Evolutionary conservation across 129 eudicot species (phyloP).

Genomic region (Apium graveolens): DNA sequence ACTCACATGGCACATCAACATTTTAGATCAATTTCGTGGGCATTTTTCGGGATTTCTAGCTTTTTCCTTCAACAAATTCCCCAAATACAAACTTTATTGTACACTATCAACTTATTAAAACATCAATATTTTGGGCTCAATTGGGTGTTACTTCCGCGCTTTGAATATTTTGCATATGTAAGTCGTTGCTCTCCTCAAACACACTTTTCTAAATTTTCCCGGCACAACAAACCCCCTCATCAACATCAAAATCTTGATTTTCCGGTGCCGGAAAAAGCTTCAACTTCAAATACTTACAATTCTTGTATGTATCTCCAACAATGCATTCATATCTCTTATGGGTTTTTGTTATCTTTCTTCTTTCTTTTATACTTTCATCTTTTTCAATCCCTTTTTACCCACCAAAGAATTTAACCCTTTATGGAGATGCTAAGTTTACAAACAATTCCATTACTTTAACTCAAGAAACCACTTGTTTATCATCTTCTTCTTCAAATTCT

Average conservation of each 20-base stretch:
- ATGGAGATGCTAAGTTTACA: slow-evolving; percentile 35
- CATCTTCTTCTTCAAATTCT: slow-evolving; percentile 17
- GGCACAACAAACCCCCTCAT: background rate
- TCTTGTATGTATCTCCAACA: background rate
- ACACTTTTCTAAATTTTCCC: background rate
- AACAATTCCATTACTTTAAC: slow-evolving; percentile 46
- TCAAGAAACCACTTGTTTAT: slow-evolving; percentile 20
- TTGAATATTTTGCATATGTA: background rate
- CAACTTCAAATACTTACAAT: background rate
- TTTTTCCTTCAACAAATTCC: too few relatives aligned
- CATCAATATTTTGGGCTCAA: background rate
- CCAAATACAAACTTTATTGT: too few relatives aligned
- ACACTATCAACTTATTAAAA: too few relatives aligned
- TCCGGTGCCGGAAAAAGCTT: background rate
- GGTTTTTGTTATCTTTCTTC: slow-evolving; percentile 10
- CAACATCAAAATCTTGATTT: background rate
- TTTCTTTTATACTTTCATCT: slow-evolving; percentile 14
- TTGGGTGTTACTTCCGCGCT: background rate
- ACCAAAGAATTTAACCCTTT: slow-evolving; percentile 33
- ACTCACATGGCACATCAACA: too few relatives aligned
- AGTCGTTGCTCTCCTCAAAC: background rate
- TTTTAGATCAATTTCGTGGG: too few relatives aligned
- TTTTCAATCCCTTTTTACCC: slow-evolving; percentile 21
- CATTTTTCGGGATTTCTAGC: too few relatives aligned
- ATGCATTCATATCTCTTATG: slow-evolving; percentile 9